phyloP scores from a whole-genome alignment of 2,329 filamentous ascomycete species.

The Aspergillus brasiliensis region DNA sequence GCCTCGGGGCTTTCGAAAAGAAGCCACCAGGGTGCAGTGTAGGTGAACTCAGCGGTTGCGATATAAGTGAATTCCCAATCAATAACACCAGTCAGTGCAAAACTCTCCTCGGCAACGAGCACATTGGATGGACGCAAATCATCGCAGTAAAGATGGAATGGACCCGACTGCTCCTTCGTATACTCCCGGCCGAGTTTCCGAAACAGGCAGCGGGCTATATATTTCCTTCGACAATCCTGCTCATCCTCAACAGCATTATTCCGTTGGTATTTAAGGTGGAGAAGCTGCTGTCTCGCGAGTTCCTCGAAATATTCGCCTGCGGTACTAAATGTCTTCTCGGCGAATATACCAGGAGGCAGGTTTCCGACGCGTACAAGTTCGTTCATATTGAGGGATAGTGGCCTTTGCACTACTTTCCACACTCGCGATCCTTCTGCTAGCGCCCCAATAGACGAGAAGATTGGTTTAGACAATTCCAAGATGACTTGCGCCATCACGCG shows the following conservation, averaged over 20 bases:
- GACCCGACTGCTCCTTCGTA: not conserved
- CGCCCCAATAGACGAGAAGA: not conserved
- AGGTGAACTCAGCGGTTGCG: conserved; percentile 2
- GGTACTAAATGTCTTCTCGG: not conserved
- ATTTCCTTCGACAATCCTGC: not conserved
- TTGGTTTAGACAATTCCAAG: conserved; percentile 4
- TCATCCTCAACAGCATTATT: not conserved
- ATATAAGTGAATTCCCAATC: conserved; percentile 5
- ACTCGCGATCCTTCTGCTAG: not conserved
- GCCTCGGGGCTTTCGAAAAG: not conserved
- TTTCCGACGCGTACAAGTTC: not conserved
- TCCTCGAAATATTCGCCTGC: not conserved
- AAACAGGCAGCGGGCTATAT: not conserved
- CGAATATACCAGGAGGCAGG: not conserved
- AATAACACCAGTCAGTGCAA: not conserved
- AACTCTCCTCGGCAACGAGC: not conserved
- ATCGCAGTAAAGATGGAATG: not conserved
- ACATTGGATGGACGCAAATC: not conserved
- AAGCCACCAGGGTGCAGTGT: conserved; percentile 4
- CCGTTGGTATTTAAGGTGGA: not conserved
- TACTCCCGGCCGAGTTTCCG: not conserved
- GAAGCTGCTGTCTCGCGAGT: not conserved
- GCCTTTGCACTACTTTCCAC: not conserved
- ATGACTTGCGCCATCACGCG: not conserved
- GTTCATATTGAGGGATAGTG: not conserved